Evolutionary conservation across 2,329 filamentous ascomycete genomes (phyloP).

Genomic region (Fusarium sp.): DNA sequence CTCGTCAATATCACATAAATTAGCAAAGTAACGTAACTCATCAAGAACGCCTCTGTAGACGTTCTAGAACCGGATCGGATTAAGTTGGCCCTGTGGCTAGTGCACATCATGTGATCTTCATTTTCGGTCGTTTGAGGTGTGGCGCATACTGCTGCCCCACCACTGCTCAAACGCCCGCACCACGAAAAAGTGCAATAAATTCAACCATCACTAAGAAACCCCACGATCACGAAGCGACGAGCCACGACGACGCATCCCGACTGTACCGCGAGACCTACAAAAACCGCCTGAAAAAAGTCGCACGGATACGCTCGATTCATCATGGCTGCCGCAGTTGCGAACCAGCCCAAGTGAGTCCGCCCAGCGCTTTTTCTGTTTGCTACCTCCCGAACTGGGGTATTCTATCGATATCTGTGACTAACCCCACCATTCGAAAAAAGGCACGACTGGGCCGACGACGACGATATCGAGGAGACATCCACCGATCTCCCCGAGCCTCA

Average conservation of each 20-base stretch:
- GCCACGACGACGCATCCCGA: constrained; percentile 40
- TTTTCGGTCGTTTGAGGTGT: constrained; percentile 36
- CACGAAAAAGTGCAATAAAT: constrained; percentile 57
- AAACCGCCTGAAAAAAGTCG: constrained; percentile 27
- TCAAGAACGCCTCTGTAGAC: not conserved
- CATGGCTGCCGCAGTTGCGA: constrained; percentile 54
- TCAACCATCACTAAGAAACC: constrained; percentile 51
- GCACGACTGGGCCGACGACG: constrained; percentile 95
- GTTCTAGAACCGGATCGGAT: constrained; percentile 2
- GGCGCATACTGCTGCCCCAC: constrained; percentile 50
- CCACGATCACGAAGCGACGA: constrained; percentile 51
- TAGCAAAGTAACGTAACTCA: constrained; percentile 8
- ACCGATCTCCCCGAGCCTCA: constrained; percentile 82
- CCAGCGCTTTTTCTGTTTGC: constrained; percentile 6
- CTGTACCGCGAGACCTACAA: constrained; percentile 28
- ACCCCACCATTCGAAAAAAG: constrained; percentile 56
- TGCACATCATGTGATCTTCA: constrained; percentile 47
- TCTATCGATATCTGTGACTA: constrained; percentile 46
- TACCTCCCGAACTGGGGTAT: constrained; percentile 26
- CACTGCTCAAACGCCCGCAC: constrained; percentile 50
- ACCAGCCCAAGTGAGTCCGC: constrained; percentile 55
- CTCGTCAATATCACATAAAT: not conserved
- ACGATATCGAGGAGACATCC: constrained; percentile 81
- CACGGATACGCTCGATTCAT: constrained; percentile 42
- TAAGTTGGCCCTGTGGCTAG: constrained; percentile 37